Evolutionary conservation across 176 grass and related monocot genomes (phyloP), one percentile per base, ranked within the genome.

Genomic region (Carex kokanica): DNA sequence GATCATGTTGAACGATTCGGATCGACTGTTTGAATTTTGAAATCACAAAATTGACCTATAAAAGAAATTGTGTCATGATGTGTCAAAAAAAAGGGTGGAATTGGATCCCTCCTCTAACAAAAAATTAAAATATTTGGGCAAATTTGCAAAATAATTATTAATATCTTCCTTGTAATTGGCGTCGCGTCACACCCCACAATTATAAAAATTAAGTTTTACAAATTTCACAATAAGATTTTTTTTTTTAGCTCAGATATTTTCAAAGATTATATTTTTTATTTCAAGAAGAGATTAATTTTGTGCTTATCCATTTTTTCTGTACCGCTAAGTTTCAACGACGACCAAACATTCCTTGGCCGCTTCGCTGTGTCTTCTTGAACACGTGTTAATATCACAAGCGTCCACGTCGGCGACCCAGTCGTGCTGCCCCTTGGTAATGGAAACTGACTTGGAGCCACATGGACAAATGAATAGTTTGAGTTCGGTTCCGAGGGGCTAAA

Each of bases 231-330:
- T 13, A 47, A 23, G 1, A 52, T 55, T 29, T 65, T 41, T 38
- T 38, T 14, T 23, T 41, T 49, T 18, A 20, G 17, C 52, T 27
- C 13, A 2, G 78, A 81, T 27, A 36, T 21, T 62, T 81, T 61
- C 57, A 81, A 81, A 63, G 78, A 62, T 63, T 62, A 31, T 17
- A 18, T 59, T 23, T 80, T 40, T 41, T 21, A 43, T 41, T 64
- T 45, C 41, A 23, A 27, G 5, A 24, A 51, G 24, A 25, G n/a
- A 20, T 32, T n/a, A 40, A 36, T 43, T 81, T 63, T 38, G 23
- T 65, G 59, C 34, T 81, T 81, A 81, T 64, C 60, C 79, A 81
- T 27, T 17, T 80, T 52, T 80, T 21, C 78, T 80, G 79, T 38
- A 20, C 18, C 2, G 17, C 27, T n/a, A 81, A 81, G 36, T 47